A percentile compares a stretch with the other conserved stretches of the same genome.
Evolutionary conservation across 495 filamentous ascomycete genomes (phyloP).

Genomic region (Parathielavia hyrcaniae): DNA sequence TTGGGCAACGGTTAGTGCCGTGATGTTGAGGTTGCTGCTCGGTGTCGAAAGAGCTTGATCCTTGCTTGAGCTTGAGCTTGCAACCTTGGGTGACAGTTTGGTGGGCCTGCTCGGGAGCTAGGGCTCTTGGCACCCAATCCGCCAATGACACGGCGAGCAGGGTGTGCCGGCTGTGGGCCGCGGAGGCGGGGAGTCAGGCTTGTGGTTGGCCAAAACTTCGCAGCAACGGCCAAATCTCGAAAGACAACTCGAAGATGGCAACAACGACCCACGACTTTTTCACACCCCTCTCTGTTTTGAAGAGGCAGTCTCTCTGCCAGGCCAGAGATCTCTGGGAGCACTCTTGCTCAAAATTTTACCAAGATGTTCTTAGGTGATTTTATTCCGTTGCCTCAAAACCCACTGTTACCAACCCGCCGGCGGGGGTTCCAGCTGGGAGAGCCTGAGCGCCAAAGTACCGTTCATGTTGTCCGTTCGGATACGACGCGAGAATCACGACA

Average conservation of each 20-base stretch:
- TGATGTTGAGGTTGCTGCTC: background rate
- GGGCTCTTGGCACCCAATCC: background rate
- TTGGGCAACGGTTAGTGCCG: too few species aligned
- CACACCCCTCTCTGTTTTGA: background rate
- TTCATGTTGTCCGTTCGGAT: too few species aligned
- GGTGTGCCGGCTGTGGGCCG: background rate
- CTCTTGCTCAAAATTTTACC: background rate
- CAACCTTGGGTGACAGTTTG: too few species aligned
- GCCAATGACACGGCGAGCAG: background rate
- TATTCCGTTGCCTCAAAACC: background rate
- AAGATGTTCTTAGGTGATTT: conserved; percentile 1
- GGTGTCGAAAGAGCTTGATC: too few species aligned
- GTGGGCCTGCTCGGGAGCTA: too few species aligned
- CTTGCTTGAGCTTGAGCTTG: too few species aligned
- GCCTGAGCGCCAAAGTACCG: too few species aligned
- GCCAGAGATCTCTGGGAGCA: background rate
- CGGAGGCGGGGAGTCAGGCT: background rate
- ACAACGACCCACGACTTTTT: background rate
- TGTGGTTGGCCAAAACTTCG: conserved; percentile 6
- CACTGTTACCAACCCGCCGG: background rate
- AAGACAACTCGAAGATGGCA: conserved; percentile 6
- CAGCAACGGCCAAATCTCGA: background rate
- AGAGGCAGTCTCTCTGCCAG: background rate
- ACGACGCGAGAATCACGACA: background rate
- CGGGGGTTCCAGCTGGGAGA: too few species aligned